Evolutionary conservation across 2,329 filamentous ascomycete species (phyloP).

Genomic region (Xylariomycetidae sp.): DNA sequence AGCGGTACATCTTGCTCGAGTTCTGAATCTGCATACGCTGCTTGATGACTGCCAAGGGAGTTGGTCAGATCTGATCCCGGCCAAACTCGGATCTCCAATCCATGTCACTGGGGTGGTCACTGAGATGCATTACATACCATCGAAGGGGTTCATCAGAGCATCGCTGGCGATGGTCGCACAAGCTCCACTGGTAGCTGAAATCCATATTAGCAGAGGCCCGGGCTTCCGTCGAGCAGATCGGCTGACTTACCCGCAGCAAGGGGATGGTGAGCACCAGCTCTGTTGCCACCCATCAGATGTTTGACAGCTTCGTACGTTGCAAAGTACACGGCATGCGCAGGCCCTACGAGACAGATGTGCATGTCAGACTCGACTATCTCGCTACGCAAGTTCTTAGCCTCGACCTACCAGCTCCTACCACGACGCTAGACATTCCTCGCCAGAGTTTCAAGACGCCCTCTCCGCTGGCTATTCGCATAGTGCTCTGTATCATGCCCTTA

Average conservation of each 20-base stretch:
- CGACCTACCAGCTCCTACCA: constrained; percentile 81
- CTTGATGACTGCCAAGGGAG: constrained; percentile 93
- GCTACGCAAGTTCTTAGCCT: neutral
- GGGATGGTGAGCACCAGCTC: constrained; percentile 81
- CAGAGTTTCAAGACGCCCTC: constrained; percentile 91
- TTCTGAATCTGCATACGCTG: constrained; percentile 98
- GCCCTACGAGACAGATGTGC: constrained; percentile 51
- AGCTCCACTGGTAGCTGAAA: constrained; percentile 80
- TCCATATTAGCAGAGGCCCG: constrained; percentile 7
- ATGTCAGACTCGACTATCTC: constrained; percentile 2
- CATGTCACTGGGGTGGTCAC: too few species aligned
- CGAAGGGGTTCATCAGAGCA: constrained; percentile 98
- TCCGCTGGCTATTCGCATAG: constrained; percentile 83
- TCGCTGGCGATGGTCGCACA: constrained; percentile 95
- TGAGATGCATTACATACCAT: constrained; percentile 80
- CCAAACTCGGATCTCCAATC: too few species aligned
- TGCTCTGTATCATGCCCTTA: constrained; percentile 85
- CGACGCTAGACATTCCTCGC: constrained; percentile 94
- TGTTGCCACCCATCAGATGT: constrained; percentile 90
- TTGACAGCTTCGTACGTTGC: constrained; percentile 97
- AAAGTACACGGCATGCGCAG: constrained; percentile 96
- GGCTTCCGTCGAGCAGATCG: too few species aligned
- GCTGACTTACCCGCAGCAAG: constrained; percentile 73
- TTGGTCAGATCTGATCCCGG: too few species aligned
- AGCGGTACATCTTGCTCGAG: constrained; percentile 81